Evolutionary conservation across 768 basidiomycete species (phyloP).

Genomic region (Suillus hirtellus): DNA sequence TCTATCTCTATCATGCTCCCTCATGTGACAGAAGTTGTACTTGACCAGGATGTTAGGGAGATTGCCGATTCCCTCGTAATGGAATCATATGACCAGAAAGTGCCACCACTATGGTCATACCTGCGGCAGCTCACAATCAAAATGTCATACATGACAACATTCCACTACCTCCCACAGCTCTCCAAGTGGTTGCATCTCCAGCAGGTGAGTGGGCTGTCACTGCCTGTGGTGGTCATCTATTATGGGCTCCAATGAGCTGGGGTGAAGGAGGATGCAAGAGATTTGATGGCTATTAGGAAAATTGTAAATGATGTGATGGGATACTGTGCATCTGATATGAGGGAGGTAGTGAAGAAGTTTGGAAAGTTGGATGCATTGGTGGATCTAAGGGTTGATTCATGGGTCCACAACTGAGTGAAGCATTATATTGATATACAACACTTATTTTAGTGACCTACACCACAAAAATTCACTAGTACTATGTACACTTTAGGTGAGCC

Average conservation of each 20-base stretch:
- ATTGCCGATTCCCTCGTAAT: not conserved
- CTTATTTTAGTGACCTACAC: not conserved
- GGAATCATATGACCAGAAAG: not conserved
- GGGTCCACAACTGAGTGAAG: not conserved
- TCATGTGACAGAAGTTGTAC: not conserved
- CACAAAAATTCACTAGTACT: not conserved
- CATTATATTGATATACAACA: not conserved
- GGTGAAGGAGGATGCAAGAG: not conserved
- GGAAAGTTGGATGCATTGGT: not conserved
- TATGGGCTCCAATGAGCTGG: not conserved
- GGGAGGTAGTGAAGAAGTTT: not conserved
- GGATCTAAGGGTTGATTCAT: not conserved
- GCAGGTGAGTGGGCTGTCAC: not conserved
- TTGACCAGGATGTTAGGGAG: conserved; percentile 6
- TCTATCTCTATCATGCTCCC: not conserved
- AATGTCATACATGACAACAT: not conserved
- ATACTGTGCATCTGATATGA: not conserved
- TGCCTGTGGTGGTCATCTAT: not conserved
- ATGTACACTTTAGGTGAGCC: not conserved
- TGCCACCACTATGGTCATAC: not conserved
- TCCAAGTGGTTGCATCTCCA: not conserved
- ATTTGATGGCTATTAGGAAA: not conserved
- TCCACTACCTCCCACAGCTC: conserved; percentile 5
- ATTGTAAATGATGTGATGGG: conserved; percentile 1
- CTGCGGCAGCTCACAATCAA: not conserved